Conservation (phyloP, 129 eudicot genomes). For the Flaveria robusta region DNA sequence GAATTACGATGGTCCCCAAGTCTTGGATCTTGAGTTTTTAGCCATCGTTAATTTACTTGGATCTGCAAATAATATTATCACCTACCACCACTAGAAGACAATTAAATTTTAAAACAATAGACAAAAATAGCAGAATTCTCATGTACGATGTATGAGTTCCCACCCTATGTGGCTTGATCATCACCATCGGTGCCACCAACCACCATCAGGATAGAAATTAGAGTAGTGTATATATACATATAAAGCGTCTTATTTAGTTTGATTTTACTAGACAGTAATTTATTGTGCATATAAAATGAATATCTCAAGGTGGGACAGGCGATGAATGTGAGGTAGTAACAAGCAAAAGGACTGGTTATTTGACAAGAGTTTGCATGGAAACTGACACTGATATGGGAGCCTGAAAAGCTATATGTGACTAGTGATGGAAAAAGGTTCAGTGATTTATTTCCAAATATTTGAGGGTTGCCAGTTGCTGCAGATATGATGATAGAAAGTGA, state of each 20-base stretch:
- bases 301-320: slow-evolving; percentile 45
- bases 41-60: too few species aligned
- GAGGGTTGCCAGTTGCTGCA: too few species aligned
- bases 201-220: too few species aligned
- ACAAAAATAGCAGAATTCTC: neutral
- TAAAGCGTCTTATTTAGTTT: too few species aligned
- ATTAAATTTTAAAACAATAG: neutral
- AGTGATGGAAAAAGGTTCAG: neutral
- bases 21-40: too few species aligned
- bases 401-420: too few species aligned
- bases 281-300: neutral
- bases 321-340: slow-evolving; percentile 38
- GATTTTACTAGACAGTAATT: too few species aligned
- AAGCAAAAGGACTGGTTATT: slow-evolving; percentile 39
- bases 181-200: neutral
- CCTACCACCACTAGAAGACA: slow-evolving; percentile 30
- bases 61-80: neutral
- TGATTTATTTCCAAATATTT: too few species aligned
- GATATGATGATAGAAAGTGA: neutral
- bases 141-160: too few species aligned
- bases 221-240: too few species aligned
- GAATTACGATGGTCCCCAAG: too few species aligned
- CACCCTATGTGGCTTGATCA: too few species aligned
- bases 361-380: slow-evolving; percentile 46
- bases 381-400: slow-evolving; percentile 21